A percentile compares a stretch with the other conserved stretches of the same genome.
phyloP scores from a whole-genome alignment of 2,329 filamentous ascomycete genomes.

The Cordyceps cicadae region DNA sequence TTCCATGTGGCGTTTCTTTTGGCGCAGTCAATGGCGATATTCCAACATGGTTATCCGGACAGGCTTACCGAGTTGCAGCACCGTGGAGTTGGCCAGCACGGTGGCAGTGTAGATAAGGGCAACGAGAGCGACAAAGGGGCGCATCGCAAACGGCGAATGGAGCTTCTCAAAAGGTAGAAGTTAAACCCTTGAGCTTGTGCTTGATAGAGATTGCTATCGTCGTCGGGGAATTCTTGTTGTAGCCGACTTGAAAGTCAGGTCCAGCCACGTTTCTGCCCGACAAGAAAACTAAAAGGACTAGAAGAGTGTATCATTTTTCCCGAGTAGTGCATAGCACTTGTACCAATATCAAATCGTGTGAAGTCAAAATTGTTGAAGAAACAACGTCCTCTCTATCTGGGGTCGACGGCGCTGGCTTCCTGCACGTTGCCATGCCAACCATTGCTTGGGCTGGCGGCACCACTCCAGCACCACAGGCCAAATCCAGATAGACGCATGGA shows the following conservation, averaged over 20 bases:
- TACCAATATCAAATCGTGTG: no score
- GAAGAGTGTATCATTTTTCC: no score
- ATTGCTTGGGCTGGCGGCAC: not conserved
- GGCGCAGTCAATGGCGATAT: not conserved
- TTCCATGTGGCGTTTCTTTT: not conserved
- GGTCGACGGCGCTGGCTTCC: not conserved
- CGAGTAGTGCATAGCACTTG: no score
- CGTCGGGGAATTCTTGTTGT: not conserved
- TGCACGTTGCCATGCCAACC: conserved; percentile 8
- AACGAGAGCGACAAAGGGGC: not conserved
- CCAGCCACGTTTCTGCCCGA: no score
- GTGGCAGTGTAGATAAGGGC: not conserved
- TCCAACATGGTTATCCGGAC: not conserved
- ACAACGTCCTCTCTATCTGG: not conserved
- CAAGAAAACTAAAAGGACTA: no score
- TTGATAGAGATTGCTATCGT: not conserved
- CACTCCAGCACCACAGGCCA: not conserved
- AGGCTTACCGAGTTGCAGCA: not conserved
- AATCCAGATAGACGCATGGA: not conserved
- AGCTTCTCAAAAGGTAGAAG: not conserved
- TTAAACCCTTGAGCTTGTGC: no score
- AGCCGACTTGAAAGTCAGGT: no score
- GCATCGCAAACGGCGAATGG: not conserved
- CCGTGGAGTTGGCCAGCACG: not conserved
- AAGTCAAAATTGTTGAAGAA: not conserved